A percentile compares a stretch with the other conserved stretches of the same genome.
Evolutionary conservation across 1,284 basidiomycete species (phyloP).

Genomic region (Cutaneotrichosporon sp.): DNA sequence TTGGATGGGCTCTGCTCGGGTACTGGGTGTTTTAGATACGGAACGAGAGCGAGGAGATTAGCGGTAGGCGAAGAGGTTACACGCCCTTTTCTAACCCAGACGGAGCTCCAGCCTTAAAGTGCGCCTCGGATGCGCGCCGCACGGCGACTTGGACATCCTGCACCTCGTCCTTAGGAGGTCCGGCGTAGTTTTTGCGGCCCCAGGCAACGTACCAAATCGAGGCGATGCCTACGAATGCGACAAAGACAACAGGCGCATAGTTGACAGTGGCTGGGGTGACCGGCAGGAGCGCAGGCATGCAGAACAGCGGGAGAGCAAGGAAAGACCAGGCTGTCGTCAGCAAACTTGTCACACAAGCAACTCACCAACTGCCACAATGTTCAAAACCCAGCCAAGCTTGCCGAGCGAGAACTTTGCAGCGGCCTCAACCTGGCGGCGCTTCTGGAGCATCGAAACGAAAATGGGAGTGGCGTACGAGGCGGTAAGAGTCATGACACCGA

Average conservation of each 20-base stretch:
- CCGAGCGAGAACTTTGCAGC: slow-evolving; percentile 47
- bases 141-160: not conserved
- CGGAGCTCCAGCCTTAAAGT: not conserved
- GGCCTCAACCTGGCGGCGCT: slow-evolving; percentile 41
- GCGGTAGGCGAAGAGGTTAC: not conserved
- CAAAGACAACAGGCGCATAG: slow-evolving; percentile 63
- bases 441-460: slow-evolving; percentile 47
- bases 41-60: not conserved
- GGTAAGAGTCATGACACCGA: slow-evolving; percentile 47
- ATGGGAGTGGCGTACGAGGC: slow-evolving; percentile 52
- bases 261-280: slow-evolving; percentile 38
- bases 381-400: slow-evolving; percentile 48
- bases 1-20: not conserved
- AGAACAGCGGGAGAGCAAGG: slow-evolving; percentile 39
- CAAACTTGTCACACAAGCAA: slow-evolving; percentile 5
- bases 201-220: slow-evolving; percentile 61
- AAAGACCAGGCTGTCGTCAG: slow-evolving; percentile 34
- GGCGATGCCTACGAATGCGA: slow-evolving; percentile 61
- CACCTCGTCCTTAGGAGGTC: slow-evolving; percentile 36
- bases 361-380: slow-evolving; percentile 31
- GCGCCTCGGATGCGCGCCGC: not conserved
- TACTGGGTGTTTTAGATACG: not conserved
- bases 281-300: slow-evolving; percentile 39
- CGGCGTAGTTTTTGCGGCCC: slow-evolving; percentile 44
- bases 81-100: not conserved